phyloP scores from a whole-genome alignment of 768 basidiomycete species.

The Tubosaeta brunneosetosa region DNA sequence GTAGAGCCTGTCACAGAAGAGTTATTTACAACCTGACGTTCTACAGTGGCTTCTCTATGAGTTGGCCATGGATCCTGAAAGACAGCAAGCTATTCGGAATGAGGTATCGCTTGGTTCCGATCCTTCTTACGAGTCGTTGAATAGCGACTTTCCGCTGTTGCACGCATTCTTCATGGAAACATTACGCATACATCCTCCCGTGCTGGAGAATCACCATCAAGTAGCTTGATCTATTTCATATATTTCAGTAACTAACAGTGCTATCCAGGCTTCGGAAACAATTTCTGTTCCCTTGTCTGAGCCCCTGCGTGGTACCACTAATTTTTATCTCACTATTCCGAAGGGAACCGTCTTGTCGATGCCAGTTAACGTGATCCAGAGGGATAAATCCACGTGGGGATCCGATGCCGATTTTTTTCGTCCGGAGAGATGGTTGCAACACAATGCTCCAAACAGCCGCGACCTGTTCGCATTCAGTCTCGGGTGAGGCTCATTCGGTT shows the following conservation, averaged over 20 bases:
- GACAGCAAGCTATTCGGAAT: constrained; percentile 55
- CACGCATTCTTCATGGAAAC: constrained; percentile 61
- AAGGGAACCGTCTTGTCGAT: constrained; percentile 53
- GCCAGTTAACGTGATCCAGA: constrained; percentile 55
- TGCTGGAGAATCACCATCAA: constrained; percentile 64
- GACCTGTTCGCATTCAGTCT: constrained; percentile 56
- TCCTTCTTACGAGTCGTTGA: constrained; percentile 49
- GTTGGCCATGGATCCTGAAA: constrained; percentile 44
- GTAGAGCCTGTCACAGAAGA: constrained; percentile 1
- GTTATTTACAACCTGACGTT: constrained; percentile 4
- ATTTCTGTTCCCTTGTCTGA: constrained; percentile 51
- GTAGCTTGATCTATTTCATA: constrained; percentile 21
- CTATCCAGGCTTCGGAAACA: constrained; percentile 44
- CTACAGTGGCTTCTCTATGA: constrained; percentile 63
- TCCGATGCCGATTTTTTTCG: constrained; percentile 51
- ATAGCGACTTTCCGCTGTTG: constrained; percentile 47
- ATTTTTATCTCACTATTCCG: constrained; percentile 45
- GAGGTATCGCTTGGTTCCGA: constrained; percentile 45
- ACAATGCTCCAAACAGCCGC: constrained; percentile 33
- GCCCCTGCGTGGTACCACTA: constrained; percentile 43
- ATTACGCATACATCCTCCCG: constrained; percentile 56
- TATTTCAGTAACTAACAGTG: constrained; percentile 3
- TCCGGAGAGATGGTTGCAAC: constrained; percentile 60
- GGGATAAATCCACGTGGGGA: constrained; percentile 54
- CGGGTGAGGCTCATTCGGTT: constrained; percentile 37